Evolutionary conservation across 2,329 filamentous ascomycete species (phyloP), one percentile per base, ranked within the genome.

Genomic region (Cercospora nicotianae): DNA sequence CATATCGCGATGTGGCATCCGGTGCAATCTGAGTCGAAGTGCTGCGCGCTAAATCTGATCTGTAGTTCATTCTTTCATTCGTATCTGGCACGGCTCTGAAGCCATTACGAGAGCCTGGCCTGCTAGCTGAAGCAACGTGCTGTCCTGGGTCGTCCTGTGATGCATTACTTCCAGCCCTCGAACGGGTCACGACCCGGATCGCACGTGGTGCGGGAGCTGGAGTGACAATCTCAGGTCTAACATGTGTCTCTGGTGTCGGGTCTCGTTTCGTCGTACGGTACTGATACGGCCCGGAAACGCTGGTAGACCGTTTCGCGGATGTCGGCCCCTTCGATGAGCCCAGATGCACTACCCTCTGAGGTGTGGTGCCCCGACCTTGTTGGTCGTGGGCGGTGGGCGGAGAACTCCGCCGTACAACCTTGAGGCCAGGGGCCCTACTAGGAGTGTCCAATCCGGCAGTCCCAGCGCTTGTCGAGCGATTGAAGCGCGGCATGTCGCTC

Each of bases 1-100:
- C 75, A 61, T 78, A 77, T 67, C 75, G 67, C 82, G 42, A 82
- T 39, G 65, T 70, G 77, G 69, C 85, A 83, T 75, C 85, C 83
- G 60, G 85, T 85, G 64, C 84, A 58, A 85, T 81, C 69, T 81
- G 83, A 20, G 81, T 74, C 58, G 83, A 72, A 67, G 74, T 69
- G 66, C 73, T 76, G 23, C 74, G 72, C 45, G 66, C 72, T 30
- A 77, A 67, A 53, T 76, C 74, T 45, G 67, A 67, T 60, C 66
- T 64, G 13, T 61, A 66, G 64, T 59, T 73, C 53, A 33, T 67
- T 67, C 60, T 69, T 70, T 61, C 69, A 62, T 51, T 71, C 70
- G 60, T 70, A 26, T 73, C 73, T 30, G 64, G 60, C 39, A 67
- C 63, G 8, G 64, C 67, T 64, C 66, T 66, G 18, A 55, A 60